A percentile compares a stretch with the other conserved stretches of the same genome.
Conservation (phyloP, 495 filamentous ascomycete genomes). For the Hypoxylon perforatum region DNA sequence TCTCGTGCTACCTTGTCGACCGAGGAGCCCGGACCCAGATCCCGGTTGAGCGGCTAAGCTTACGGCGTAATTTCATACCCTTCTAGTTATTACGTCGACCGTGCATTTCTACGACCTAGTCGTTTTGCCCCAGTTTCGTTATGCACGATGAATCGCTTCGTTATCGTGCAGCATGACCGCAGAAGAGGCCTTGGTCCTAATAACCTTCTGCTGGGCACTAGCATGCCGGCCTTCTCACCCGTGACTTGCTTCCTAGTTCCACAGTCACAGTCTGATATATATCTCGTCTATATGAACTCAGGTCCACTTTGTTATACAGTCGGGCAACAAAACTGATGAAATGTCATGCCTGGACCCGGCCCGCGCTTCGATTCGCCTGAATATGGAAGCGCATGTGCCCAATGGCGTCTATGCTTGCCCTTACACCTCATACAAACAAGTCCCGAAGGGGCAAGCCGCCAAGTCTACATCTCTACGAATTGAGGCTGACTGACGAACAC, state of each 20-base stretch:
- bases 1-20: slow-evolving; percentile 25
- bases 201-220: slow-evolving; percentile 6
- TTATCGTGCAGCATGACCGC: slow-evolving; percentile 38
- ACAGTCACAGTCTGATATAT: slow-evolving; percentile 5
- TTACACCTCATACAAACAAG: not conserved
- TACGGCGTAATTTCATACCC: slow-evolving; percentile 39
- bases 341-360: slow-evolving; percentile 18
- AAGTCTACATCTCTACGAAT: slow-evolving; percentile 28
- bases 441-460: slow-evolving; percentile 34
- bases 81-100: slow-evolving; percentile 24
- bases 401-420: slow-evolving; percentile 18
- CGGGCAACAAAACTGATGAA: slow-evolving; percentile 15
- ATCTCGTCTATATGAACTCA: slow-evolving; percentile 5
- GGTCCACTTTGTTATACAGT: slow-evolving; percentile 8
- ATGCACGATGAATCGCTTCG: slow-evolving; percentile 35
- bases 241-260: not conserved
- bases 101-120: slow-evolving; percentile 14
- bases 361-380: slow-evolving; percentile 31
- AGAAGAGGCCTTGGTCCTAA: slow-evolving; percentile 22
- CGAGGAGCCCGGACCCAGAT: slow-evolving; percentile 25
- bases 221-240: not conserved
- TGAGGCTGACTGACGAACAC: slow-evolving; percentile 43
- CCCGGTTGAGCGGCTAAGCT: slow-evolving; percentile 40
- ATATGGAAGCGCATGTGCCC: slow-evolving; percentile 4
- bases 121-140: slow-evolving; percentile 35